phyloP scores from a whole-genome alignment of 2,329 filamentous ascomycete species.

The Aspergillus sp. region DNA sequence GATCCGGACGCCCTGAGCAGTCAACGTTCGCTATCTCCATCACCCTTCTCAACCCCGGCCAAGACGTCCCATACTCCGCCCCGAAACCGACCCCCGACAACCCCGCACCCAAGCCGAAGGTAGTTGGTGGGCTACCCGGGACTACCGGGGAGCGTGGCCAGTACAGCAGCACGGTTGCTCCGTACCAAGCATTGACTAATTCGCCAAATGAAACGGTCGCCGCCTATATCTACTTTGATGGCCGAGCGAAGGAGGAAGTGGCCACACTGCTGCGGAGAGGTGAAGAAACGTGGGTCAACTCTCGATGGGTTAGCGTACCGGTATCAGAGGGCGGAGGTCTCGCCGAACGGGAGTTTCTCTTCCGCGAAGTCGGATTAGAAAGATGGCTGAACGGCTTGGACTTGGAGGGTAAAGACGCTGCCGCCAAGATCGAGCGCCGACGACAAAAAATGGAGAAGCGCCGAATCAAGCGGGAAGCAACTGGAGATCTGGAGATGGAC shows the following conservation, averaged over 20 bases:
- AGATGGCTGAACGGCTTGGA: constrained; percentile 96
- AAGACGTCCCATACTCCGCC: constrained; percentile 88
- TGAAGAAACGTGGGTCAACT: constrained; percentile 99
- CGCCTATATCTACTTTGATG: constrained; percentile 98
- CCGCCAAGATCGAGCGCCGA: constrained; percentile 70
- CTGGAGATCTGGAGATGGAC: constrained; percentile 48
- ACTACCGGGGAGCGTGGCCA: constrained; percentile 54
- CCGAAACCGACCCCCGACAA: constrained; percentile 76
- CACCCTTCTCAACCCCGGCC: constrained; percentile 83
- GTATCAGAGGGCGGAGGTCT: constrained; percentile 89
- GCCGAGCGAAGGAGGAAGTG: constrained; percentile 91
- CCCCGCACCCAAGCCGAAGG: constrained; percentile 77
- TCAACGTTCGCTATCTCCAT: constrained; percentile 98
- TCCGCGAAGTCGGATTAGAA: constrained; percentile 93
- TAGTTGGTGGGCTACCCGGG: constrained; percentile 71
- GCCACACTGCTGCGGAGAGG: constrained; percentile 88
- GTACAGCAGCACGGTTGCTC: constrained; percentile 63
- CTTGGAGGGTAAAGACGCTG: constrained; percentile 87
- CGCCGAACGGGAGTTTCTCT: constrained; percentile 94
- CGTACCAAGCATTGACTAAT: constrained; percentile 89
- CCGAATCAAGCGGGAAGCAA: constrained; percentile 71
- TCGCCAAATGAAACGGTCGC: constrained; percentile 96
- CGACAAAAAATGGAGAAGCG: constrained; percentile 77
- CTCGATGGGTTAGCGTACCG: constrained; percentile 92
- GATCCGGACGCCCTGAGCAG: constrained; percentile 78